Conservation (phyloP, 345 rosid species). For the Gossypium bickii region DNA sequence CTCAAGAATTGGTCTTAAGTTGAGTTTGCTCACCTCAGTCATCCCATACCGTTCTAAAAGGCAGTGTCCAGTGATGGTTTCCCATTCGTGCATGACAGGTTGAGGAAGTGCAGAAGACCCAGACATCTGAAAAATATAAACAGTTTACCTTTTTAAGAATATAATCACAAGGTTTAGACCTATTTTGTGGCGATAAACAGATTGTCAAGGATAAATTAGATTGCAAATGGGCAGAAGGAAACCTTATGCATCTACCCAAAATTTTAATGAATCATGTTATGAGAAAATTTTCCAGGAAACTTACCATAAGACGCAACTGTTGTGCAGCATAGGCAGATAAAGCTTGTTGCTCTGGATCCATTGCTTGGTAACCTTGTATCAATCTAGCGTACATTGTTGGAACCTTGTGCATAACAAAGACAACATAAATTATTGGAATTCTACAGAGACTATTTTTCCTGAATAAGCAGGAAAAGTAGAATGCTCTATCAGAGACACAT, state of each 20-base stretch:
- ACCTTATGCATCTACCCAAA: neutral
- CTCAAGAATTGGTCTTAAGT: neutral
- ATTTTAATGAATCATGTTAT: neutral
- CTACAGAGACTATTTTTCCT: neutral
- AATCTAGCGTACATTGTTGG: conserved; percentile 93
- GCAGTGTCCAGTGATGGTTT: conserved; percentile 85
- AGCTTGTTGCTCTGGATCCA: conserved; percentile 67
- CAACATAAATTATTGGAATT: conserved; percentile 4
- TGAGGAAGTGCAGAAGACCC: conserved; percentile 97
- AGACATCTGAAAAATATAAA: conserved; percentile 57
- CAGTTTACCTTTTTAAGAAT: conserved; percentile 3
- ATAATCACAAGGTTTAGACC: neutral
- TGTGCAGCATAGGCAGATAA: conserved; percentile 69
- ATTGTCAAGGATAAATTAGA: neutral
- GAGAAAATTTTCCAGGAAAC: conserved; percentile 12
- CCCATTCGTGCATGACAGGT: conserved; percentile 95
- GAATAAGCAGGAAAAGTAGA: neutral
- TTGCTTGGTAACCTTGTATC: conserved; percentile 94
- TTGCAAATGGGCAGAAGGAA: neutral
- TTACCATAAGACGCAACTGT: conserved; percentile 84
- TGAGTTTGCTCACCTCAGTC: conserved; percentile 67
- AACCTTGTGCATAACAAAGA: conserved; percentile 45
- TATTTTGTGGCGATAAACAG: neutral
- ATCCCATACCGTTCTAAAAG: conserved; percentile 97
- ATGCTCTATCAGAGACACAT: neutral